A percentile compares a stretch with the other conserved stretches of the same genome.
These are phyloP conservation scores for Colletotrichum costaricense DNA, from an alignment of 2,329 filamentous ascomycete species.

Conservation along the genomic window DNA sequence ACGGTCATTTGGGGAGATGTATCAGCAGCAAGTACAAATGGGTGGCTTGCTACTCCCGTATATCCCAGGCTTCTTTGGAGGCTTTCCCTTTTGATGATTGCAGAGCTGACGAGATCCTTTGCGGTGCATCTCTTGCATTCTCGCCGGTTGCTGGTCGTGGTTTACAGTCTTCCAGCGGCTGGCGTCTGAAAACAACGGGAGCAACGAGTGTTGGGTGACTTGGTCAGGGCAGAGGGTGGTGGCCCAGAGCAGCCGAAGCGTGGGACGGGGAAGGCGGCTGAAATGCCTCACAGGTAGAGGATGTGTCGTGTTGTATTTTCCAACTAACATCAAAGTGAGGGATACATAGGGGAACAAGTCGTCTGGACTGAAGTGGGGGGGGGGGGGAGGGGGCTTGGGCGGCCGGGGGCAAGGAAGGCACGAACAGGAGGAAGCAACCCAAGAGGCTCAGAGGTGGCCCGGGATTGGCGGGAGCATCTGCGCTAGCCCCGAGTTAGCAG, in stretches of 20 bases:
- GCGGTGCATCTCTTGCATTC: not conserved
- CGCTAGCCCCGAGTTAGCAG: constrained; percentile 19
- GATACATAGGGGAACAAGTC: not conserved
- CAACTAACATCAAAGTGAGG: too few relatives aligned
- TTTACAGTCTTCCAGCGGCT: not conserved
- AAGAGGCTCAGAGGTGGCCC: constrained; percentile 35
- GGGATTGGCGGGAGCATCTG: constrained; percentile 33
- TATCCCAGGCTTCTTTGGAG: not conserved
- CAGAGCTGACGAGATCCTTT: not conserved
- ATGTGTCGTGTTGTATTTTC: not conserved
- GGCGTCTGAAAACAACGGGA: not conserved
- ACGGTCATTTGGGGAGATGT: not conserved
- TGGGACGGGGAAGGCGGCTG: constrained; percentile 28
- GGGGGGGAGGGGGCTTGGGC: not conserved
- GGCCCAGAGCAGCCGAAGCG: not conserved
- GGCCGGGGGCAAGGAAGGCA: constrained; percentile 26
- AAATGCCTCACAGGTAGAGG: constrained; percentile 11
- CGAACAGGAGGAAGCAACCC: constrained; percentile 18
- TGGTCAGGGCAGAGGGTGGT: not conserved
- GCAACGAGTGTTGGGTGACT: constrained; percentile 1
- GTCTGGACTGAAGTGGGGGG: constrained; percentile 22
- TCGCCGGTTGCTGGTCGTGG: not conserved
- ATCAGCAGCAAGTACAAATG: not conserved
- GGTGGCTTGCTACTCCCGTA: not conserved
- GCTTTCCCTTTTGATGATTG: not conserved